Evolutionary conservation across 1,139 yeast genomes (phyloP).

Genomic region (Meyerozyma sp.): DNA sequence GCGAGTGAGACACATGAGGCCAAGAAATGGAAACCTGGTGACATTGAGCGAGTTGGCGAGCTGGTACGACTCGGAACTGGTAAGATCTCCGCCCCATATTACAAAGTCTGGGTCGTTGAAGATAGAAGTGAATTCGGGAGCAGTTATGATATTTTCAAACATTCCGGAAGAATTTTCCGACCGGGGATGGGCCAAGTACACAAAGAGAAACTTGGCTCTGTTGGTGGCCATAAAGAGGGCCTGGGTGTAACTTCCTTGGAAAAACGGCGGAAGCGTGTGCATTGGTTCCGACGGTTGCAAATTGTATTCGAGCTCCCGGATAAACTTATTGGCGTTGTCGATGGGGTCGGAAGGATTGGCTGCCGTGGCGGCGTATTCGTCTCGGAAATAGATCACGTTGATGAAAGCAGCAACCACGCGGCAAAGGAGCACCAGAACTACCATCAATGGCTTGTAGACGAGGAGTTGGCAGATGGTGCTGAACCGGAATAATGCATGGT

Average conservation of each 20-base stretch:
- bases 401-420: constrained; percentile 21
- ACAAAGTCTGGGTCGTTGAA: constrained; percentile 40
- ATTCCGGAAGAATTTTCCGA: constrained; percentile 59
- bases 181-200: constrained; percentile 69
- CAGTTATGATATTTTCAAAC: constrained; percentile 51
- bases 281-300: constrained; percentile 12
- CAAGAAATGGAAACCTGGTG: constrained; percentile 76
- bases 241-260: constrained; percentile 71
- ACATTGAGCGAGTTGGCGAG: constrained; percentile 73
- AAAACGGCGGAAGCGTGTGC: constrained; percentile 40
- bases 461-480: background rate
- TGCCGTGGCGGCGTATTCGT: constrained; percentile 6
- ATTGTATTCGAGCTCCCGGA: constrained; percentile 32
- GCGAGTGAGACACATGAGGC: constrained; percentile 55
- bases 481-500: background rate
- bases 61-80: constrained; percentile 78
- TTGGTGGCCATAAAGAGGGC: constrained; percentile 66
- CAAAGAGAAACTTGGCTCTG: constrained; percentile 64
- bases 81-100: constrained; percentile 87
- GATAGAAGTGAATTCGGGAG: constrained; percentile 46
- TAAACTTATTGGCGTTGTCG: constrained; percentile 29
- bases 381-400: constrained; percentile 24
- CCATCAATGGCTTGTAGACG: constrained; percentile 20
- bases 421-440: constrained; percentile 19
- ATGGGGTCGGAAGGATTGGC: constrained; percentile 22